Base-by-base conservation (phyloP, 306 rosid species). In the Fagus crenata region DNA sequence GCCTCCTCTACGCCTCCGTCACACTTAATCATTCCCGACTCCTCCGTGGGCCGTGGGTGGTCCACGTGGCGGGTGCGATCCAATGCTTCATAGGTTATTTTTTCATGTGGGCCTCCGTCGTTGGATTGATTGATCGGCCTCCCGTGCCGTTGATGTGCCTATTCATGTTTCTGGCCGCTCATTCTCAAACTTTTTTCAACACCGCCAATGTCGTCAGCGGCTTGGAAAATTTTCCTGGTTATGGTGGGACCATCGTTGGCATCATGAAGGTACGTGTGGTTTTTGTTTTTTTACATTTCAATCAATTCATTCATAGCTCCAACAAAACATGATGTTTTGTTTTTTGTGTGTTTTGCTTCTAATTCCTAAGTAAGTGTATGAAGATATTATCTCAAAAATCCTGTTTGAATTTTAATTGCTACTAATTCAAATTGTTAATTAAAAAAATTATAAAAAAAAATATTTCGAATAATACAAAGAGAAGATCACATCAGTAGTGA, bases 191-290 rank as follows among this genome's bases (percentile, higher is more conserved):
- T 0, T 95, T 95, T 73, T 85, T 88, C 77, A 92, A 84, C 68
- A 90, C 97, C 1, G 83, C 97, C 4, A 85, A 87, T 31, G 93
- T 92, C n/a, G 96, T 92, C 3, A 85, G 90, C 0, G 92, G 93
- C 6, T 81, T 92, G 55, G 87, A 89, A 33, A 92, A 92, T 71
- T 92, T 92, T 69, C 87, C 91, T 0, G 63, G 65, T 1, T 89
- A 86, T 56, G 78, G 95, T 7, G 98, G 97, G 36, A 94, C 97
- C 75, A 88, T 94, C 35, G 93, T 90, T 1, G 98, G 97, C 5
- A 90, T 90, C 71, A 85, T 89, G 90, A 94, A 93, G 97, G 97
- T 89, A 80, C 9, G 31, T 5, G 42, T 63, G 22, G 40, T 9
- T 60, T 2, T 31, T 60, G 22, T 35, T 36, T 35, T 58, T 58